phyloP scores from a whole-genome alignment of 495 filamentous ascomycete genomes.

The Apodospora peruviana region DNA sequence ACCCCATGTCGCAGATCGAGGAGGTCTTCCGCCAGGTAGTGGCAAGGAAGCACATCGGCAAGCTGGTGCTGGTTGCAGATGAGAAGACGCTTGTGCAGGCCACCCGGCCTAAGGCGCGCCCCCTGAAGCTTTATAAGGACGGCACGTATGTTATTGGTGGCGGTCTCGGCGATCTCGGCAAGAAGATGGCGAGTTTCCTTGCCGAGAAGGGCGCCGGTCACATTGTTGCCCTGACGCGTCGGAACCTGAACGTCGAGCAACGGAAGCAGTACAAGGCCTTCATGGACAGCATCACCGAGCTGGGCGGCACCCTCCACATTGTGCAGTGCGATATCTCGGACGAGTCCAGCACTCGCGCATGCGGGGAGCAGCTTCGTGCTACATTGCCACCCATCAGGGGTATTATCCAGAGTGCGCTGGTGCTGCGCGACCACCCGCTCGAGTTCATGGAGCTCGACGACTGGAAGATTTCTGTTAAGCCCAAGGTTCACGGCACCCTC shows the following conservation, averaged over 20 bases:
- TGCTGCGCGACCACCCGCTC: conserved; percentile 48
- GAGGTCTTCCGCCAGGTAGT: conserved; percentile 11
- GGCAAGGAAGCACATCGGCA: conserved; percentile 11
- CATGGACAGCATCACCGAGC: background rate
- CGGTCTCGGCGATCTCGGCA: conserved; percentile 50
- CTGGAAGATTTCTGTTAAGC: conserved; percentile 40
- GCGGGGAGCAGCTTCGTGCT: conserved; percentile 2
- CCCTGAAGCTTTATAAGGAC: conserved; percentile 48
- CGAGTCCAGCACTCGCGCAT: background rate
- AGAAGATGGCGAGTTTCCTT: conserved; percentile 36
- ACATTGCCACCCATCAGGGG: conserved; percentile 48
- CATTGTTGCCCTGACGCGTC: conserved; percentile 43
- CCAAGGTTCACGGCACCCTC: conserved; percentile 41
- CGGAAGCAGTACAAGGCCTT: background rate
- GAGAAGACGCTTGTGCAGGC: conserved; percentile 17
- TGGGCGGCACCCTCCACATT: background rate
- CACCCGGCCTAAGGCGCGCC: conserved; percentile 18
- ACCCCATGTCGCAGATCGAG: conserved; percentile 5
- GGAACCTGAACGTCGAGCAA: conserved; percentile 2
- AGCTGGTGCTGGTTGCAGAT: conserved; percentile 22
- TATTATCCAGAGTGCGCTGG: conserved; percentile 43
- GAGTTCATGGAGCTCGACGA: conserved; percentile 35
- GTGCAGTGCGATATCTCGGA: conserved; percentile 4
- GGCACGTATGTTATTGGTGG: conserved; percentile 46
- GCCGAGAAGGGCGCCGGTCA: conserved; percentile 41